These are phyloP conservation scores for Cyberlindnera suaveolens DNA, from an alignment of 805 yeast species.

Conservation along the genomic window DNA sequence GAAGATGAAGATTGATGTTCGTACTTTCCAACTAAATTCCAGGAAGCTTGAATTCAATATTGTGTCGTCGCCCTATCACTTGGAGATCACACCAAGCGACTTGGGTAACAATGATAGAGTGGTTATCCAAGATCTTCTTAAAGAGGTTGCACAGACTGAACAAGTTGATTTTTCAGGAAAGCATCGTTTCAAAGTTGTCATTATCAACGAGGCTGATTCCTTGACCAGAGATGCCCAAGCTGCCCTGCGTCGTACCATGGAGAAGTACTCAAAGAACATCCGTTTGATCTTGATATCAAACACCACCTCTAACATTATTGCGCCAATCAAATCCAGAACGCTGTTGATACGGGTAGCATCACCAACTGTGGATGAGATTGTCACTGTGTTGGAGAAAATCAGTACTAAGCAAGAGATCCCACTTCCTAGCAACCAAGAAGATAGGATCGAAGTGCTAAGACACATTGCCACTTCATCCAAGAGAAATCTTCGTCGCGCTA, in stretches of 20 bases:
- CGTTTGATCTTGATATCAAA: conserved; percentile 82
- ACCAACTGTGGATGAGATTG: conserved; percentile 59
- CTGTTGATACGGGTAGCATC: conserved; percentile 82
- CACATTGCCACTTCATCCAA: conserved; percentile 50
- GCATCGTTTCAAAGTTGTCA: conserved; percentile 68
- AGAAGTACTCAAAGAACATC: conserved; percentile 82
- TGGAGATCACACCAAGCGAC: conserved; percentile 95
- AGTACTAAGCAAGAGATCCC: conserved; percentile 47
- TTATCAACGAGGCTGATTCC: conserved; percentile 88
- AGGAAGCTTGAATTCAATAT: conserved; percentile 87
- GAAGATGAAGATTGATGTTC: conserved; percentile 82
- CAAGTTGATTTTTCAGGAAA: conserved; percentile 73
- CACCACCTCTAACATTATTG: conserved; percentile 84
- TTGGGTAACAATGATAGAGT: conserved; percentile 94
- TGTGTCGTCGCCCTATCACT: conserved; percentile 84
- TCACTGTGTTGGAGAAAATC: conserved; percentile 46
- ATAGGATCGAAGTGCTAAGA: conserved; percentile 36
- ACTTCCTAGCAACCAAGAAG: conserved; percentile 30
- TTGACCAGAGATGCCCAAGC: conserved; percentile 93
- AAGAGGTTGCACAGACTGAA: conserved; percentile 92
- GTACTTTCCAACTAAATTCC: conserved; percentile 69
- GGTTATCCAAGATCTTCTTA: conserved; percentile 88
- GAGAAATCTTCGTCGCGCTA: conserved; percentile 71
- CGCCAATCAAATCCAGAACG: conserved; percentile 93
- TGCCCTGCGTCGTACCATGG: conserved; percentile 93